These are phyloP conservation scores for Tillandsia leiboldiana DNA, from an alignment of 176 grass and related monocot genomes.

Conservation along the genomic window DNA sequence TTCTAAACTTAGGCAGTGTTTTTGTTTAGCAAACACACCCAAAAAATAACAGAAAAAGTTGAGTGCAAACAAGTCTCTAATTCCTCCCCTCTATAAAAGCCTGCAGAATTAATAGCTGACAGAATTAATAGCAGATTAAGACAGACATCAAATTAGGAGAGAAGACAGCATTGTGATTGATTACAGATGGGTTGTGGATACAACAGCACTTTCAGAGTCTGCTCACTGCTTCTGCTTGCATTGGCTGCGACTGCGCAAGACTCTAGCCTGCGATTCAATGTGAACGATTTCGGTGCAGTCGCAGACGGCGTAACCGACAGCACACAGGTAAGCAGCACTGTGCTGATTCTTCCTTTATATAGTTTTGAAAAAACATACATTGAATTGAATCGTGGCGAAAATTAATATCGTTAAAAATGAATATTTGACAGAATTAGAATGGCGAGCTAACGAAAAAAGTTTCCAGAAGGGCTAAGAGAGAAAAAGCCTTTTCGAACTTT, in stretches of 20 bases:
- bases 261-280: constrained; percentile 9
- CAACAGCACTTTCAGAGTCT: not conserved
- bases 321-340: constrained; percentile 16
- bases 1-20: too few species aligned
- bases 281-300: constrained; percentile 31
- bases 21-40: too few species aligned
- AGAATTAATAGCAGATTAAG: too few species aligned
- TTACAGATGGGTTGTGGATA: not conserved
- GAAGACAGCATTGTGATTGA: not conserved
- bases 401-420: too few species aligned
- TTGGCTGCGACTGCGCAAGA: not conserved
- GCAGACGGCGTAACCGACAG: constrained; percentile 45
- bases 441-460: too few species aligned
- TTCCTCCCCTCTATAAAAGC: too few species aligned
- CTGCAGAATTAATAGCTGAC: too few species aligned
- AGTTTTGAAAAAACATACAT: not conserved
- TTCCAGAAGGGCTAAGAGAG: too few species aligned
- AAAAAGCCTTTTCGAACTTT: not conserved
- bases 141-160: not conserved
- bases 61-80: too few species aligned
- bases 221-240: constrained; percentile 5
- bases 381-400: not conserved
- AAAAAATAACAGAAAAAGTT: too few species aligned
- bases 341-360: not conserved
- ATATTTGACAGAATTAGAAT: too few species aligned